These are phyloP conservation scores for Cyclocybe aegerita DNA, from an alignment of 768 basidiomycete genomes.

Conservation along the genomic window DNA sequence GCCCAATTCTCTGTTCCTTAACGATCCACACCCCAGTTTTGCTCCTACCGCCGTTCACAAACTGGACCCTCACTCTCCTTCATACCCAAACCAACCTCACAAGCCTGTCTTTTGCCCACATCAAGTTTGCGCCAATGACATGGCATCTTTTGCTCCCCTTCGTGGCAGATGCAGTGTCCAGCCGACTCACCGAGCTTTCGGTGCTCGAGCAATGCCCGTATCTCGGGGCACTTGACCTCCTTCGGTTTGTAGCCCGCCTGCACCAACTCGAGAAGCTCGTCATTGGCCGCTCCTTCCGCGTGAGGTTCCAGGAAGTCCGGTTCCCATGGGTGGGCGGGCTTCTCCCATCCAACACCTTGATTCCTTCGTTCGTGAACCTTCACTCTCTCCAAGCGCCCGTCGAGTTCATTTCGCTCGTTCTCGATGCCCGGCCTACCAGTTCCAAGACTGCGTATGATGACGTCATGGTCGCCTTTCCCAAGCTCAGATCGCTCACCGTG, in stretches of 20 bases:
- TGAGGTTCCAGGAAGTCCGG: constrained; percentile 6
- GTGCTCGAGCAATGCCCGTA: constrained; percentile 16
- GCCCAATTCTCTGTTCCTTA: not conserved
- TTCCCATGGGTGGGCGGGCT: not conserved
- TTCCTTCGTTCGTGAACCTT: constrained; percentile 8
- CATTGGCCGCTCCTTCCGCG: constrained; percentile 17
- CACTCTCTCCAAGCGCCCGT: constrained; percentile 11
- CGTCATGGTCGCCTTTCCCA: constrained; percentile 3
- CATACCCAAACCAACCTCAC: constrained; percentile 11
- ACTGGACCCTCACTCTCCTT: constrained; percentile 19
- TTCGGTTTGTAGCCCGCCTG: constrained; percentile 13
- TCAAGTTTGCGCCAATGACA: constrained; percentile 11
- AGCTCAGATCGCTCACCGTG: constrained; percentile 11
- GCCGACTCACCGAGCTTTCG: constrained; percentile 13
- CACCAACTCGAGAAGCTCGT: constrained; percentile 11
- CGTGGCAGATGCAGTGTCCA: constrained; percentile 14
- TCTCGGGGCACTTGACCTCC: constrained; percentile 13
- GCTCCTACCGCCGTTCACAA: constrained; percentile 18
- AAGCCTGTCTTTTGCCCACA: constrained; percentile 19
- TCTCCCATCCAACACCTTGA: not conserved
- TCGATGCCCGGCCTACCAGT: constrained; percentile 1
- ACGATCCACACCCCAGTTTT: constrained; percentile 17
- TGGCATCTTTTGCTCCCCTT: constrained; percentile 16
- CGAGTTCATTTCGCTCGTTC: constrained; percentile 13
- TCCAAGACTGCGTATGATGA: not conserved